Percentiles rank a stretch among this genome's conserved stretches.
Conservation (phyloP, 2,329 filamentous ascomycete species). For the Onygenales sp. region DNA sequence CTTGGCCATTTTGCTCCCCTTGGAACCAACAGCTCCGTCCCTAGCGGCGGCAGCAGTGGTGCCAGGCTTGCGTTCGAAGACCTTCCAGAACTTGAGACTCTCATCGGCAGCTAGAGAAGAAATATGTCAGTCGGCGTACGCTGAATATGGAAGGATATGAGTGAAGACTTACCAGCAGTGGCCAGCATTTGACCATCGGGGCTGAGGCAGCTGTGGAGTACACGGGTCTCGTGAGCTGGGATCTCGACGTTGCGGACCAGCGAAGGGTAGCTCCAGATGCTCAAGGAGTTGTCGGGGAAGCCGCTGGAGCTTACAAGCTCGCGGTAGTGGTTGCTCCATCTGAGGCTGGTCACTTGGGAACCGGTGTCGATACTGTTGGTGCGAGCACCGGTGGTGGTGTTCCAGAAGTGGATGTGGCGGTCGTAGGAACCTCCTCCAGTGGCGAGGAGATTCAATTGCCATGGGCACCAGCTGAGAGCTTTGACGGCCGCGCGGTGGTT, state of each 20-base stretch:
- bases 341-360: constrained; percentile 89
- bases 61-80: constrained; percentile 97
- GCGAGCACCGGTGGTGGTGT: constrained; percentile 91
- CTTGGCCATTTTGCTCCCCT: constrained; percentile 75
- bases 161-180: constrained; percentile 58
- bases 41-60: constrained; percentile 53
- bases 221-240: constrained; percentile 90
- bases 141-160: neutral
- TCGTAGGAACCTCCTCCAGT: constrained; percentile 95
- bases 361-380: constrained; percentile 99
- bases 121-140: constrained; percentile 16
- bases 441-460: constrained; percentile 94
- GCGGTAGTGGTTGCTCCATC: constrained; percentile 94
- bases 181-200: constrained; percentile 97
- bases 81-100: constrained; percentile 99
- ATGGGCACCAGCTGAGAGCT: constrained; percentile 96
- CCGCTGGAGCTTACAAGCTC: constrained; percentile 97
- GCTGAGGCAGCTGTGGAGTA: constrained; percentile 92
- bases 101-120: constrained; percentile 66
- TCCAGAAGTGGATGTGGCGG: constrained; percentile 99
- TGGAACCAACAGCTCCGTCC: constrained; percentile 59
- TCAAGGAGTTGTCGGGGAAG: constrained; percentile 98
- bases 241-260: constrained; percentile 97
- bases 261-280: constrained; percentile 98
- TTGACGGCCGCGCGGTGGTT: constrained; percentile 99